Conservation (phyloP, 306 rosid genomes). For the Acacia melanoxylon region DNA sequence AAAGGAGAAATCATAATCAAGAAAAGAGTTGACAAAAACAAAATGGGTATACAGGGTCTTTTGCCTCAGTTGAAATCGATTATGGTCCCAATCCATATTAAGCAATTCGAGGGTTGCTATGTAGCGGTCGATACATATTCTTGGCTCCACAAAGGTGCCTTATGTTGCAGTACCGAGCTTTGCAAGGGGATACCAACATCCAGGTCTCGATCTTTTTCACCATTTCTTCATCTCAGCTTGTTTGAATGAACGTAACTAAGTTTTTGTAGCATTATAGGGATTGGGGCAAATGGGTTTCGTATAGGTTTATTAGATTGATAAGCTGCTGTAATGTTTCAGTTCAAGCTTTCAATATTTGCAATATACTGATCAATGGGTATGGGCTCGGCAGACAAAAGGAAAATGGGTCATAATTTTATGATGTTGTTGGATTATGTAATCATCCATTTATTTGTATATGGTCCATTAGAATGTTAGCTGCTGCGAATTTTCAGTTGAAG, state of each 20-base stretch:
- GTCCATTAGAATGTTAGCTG: background rate
- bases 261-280: background rate
- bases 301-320: background rate
- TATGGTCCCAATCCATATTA: conserved; percentile 79
- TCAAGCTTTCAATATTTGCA: background rate
- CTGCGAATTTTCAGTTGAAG: background rate
- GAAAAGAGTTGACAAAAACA: background rate
- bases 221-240: background rate
- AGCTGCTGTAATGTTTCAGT: background rate
- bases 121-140: conserved; percentile 90
- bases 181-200: conserved; percentile 80
- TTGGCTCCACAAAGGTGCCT: conserved; percentile 97
- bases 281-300: conserved; percentile 1
- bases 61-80: conserved; percentile 83
- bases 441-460: background rate
- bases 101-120: conserved; percentile 64
- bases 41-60: conserved; percentile 92
- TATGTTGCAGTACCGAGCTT: conserved; percentile 85
- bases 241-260: background rate
- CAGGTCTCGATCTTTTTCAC: conserved; percentile 45
- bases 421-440: background rate
- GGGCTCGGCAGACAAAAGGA: background rate
- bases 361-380: background rate
- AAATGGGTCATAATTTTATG: conserved; percentile 2
- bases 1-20: background rate